Percentiles rank a stretch among this genome's conserved stretches.
Evolutionary conservation across 768 basidiomycete genomes (phyloP).

Genomic region (Tylopilus vinaceipallidus): DNA sequence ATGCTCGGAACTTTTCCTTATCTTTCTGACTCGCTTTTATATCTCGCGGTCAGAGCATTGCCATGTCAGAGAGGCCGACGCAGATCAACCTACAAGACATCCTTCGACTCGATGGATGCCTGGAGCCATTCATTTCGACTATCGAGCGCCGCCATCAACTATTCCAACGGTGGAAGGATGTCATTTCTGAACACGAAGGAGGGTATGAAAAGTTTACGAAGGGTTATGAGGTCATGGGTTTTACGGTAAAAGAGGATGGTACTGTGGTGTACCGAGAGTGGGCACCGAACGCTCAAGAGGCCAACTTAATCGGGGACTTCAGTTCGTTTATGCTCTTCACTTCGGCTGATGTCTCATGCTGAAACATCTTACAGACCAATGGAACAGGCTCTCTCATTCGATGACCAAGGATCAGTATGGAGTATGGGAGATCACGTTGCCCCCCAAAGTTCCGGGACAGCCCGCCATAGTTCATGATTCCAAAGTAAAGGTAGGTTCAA

Average conservation of each 20-base stretch:
- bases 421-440: conserved; percentile 83
- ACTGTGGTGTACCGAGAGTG: conserved; percentile 88
- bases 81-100: conserved; percentile 56
- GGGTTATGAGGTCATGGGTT: conserved; percentile 61
- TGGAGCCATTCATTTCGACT: conserved; percentile 67
- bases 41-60: background rate
- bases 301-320: conserved; percentile 91
- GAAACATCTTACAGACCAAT: conserved; percentile 58
- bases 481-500: conserved; percentile 76
- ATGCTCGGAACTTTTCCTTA: conserved; percentile 3
- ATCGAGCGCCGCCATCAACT: conserved; percentile 67
- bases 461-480: conserved; percentile 92
- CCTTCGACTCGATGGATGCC: conserved; percentile 65
- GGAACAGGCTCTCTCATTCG: conserved; percentile 82
- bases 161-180: conserved; percentile 74
- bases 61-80: conserved; percentile 43
- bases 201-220: conserved; percentile 70
- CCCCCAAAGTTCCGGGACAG: conserved; percentile 60
- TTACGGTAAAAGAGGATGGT: conserved; percentile 66
- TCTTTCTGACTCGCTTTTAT: conserved; percentile 2
- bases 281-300: conserved; percentile 88
- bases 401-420: conserved; percentile 86
- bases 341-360: background rate
- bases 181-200: conserved; percentile 76
- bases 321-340: conserved; percentile 54